phyloP scores from a whole-genome alignment of 148 eudicot genomes.

The Linanthus parryae region DNA sequence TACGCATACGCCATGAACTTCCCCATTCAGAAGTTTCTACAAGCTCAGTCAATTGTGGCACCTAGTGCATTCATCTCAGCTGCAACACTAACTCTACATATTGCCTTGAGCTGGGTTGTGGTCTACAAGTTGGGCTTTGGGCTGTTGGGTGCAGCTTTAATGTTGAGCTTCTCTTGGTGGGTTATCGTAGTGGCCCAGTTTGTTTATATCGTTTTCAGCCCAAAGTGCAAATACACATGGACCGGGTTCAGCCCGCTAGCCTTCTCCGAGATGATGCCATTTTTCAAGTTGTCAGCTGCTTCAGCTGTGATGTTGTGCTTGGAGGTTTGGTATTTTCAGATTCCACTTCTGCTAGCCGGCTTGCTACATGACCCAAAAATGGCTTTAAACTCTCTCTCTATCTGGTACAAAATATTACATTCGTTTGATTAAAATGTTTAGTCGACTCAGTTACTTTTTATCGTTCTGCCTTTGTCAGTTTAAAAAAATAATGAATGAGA shows the following conservation, averaged over 20 bases:
- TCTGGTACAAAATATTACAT: conserved; percentile 16
- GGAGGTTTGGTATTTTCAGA: conserved; percentile 21
- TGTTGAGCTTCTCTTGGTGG: conserved; percentile 27
- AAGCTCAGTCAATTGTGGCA: conserved; percentile 22
- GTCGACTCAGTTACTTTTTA: too few species aligned
- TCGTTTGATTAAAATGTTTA: background rate
- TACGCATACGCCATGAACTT: conserved; percentile 18
- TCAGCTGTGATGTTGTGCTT: conserved; percentile 28
- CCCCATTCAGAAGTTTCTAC: conserved; percentile 22
- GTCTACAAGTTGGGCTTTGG: conserved; percentile 12
- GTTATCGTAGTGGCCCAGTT: conserved; percentile 8
- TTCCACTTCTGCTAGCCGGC: conserved; percentile 17
- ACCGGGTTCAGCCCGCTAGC: conserved; percentile 12
- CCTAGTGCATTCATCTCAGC: conserved; percentile 17
- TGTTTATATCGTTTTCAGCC: conserved; percentile 13
- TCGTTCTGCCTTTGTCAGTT: background rate
- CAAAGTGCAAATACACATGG: conserved; percentile 21
- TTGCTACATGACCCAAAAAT: conserved; percentile 15
- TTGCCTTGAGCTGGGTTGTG: conserved; percentile 14
- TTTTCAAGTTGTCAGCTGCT: conserved; percentile 19
- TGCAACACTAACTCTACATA: conserved; percentile 11
- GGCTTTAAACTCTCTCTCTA: conserved; percentile 17
- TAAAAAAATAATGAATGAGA: background rate
- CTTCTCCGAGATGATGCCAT: conserved; percentile 16
- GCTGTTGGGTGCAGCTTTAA: conserved; percentile 17